Evolutionary conservation across 2,329 filamentous ascomycete species (phyloP).

Genomic region (Cercospora brassicicola): DNA sequence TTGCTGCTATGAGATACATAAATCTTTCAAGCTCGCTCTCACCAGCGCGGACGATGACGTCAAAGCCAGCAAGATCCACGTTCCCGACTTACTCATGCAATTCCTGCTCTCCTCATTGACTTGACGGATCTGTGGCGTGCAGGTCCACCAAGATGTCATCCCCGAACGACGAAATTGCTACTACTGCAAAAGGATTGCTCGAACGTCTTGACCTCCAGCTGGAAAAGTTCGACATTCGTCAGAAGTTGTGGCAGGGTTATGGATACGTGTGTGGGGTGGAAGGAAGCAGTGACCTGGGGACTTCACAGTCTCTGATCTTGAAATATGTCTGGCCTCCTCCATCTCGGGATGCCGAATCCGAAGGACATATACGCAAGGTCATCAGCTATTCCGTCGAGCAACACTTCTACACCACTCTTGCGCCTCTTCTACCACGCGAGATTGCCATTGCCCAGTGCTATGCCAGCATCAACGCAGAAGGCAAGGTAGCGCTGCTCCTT

Average conservation of each 20-base stretch:
- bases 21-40: not conserved
- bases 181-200: not conserved
- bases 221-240: not conserved
- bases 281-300: slow-evolving; percentile 38
- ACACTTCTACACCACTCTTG: slow-evolving; percentile 62
- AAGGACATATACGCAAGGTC: slow-evolving; percentile 65
- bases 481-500: slow-evolving; percentile 56
- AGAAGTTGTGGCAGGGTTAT: slow-evolving; percentile 37
- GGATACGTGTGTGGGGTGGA: slow-evolving; percentile 58
- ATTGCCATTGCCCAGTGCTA: slow-evolving; percentile 55
- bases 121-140: not conserved
- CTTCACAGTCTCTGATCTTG: slow-evolving; percentile 49
- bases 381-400: slow-evolving; percentile 68
- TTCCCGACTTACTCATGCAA: not conserved
- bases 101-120: not conserved
- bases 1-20: not conserved
- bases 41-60: slow-evolving; percentile 1
- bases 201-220: not conserved
- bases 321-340: slow-evolving; percentile 61
- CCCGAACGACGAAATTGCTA: not conserved
- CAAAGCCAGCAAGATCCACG: not conserved
- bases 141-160: not conserved
- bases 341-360: slow-evolving; percentile 45
- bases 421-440: slow-evolving; percentile 48
- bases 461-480: slow-evolving; percentile 21